Evolutionary conservation across 495 filamentous ascomycete species (phyloP), one percentile per base, ranked within the genome.

Genomic region (Penicilliopsis zonata): DNA sequence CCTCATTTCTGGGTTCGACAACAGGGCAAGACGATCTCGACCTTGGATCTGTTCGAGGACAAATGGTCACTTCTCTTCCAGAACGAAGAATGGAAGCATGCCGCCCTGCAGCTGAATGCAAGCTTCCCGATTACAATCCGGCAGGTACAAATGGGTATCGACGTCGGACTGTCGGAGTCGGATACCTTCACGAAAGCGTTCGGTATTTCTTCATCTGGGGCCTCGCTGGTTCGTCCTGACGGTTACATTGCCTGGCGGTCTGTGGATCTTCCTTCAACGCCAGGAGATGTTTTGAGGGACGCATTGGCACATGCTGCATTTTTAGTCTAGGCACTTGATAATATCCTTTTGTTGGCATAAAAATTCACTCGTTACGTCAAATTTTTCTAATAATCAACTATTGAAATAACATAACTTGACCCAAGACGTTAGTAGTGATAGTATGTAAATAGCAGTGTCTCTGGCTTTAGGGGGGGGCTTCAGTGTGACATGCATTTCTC

Each of bases 221-320:
- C 49, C 9, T 34, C 23, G 28, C 41, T 55, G 6, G 22, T 52
- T 34, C 38, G 52, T 2, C 52, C 52, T 1, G 49, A 55, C 35
- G 49, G 52, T 8, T 52, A 52, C 40, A 38, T 55, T 31, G 40
- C 52, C 3, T 55, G 52, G 52, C 45, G 40, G 15, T 22, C 30
- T 0, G 12, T n/a, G 1, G 20, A 47, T 7, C 16, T 34, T 9
- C 19, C 3, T 7, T 8, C 21, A 7, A 15, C 30, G 16, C 20
- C 47, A 2, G 21, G 25, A 1, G 29, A 33, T 0, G 33, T 31
- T 5, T 16, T 52, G 18, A n/a, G n/a, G n/a, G n/a, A n/a, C n/a
- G n/a, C n/a, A n/a, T n/a, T n/a, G n/a, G n/a, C n/a, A n/a, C n/a
- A n/a, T n/a, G n/a, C n/a, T n/a, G n/a, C n/a, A n/a, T n/a, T n/a